A percentile compares a stretch with the other conserved stretches of the same genome.
Evolutionary conservation across 169 alveolate genomes (phyloP).

Genomic region (Eimeria tenella): DNA sequence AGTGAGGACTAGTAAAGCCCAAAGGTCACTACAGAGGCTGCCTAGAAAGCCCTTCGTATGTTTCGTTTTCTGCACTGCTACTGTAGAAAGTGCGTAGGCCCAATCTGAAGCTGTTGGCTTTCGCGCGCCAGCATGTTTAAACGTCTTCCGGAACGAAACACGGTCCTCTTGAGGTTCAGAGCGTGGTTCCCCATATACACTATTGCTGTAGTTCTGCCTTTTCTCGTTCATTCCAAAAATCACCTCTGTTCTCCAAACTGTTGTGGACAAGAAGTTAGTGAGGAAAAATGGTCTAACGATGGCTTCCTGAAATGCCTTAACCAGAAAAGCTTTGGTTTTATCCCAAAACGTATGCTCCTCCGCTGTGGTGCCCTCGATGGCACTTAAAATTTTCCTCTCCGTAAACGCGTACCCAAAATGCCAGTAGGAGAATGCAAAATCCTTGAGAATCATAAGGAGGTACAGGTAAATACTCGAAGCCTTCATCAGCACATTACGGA

Average conservation of each 20-base stretch:
- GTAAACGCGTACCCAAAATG: slow-evolving; percentile 69
- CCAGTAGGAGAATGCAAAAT: slow-evolving; percentile 65
- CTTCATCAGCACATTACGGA: slow-evolving; percentile 75
- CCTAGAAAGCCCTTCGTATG: slow-evolving; percentile 40
- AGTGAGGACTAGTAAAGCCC: slow-evolving; percentile 39
- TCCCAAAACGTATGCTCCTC: slow-evolving; percentile 38
- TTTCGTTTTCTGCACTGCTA: slow-evolving; percentile 28
- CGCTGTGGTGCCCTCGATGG: slow-evolving; percentile 35
- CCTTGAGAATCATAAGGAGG: slow-evolving; percentile 76
- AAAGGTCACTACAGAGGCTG: slow-evolving; percentile 47
- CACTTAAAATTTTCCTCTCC: slow-evolving; percentile 23
- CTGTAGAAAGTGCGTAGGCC: slow-evolving; percentile 55
- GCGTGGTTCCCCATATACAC: slow-evolving; percentile 41
- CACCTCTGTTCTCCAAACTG: slow-evolving; percentile 71
- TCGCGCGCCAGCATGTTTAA: slow-evolving; percentile 18
- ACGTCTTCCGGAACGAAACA: slow-evolving; percentile 22
- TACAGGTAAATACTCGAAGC: slow-evolving; percentile 68
- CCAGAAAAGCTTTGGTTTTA: neutral
- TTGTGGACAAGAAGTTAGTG: slow-evolving; percentile 42
- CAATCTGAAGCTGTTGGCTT: slow-evolving; percentile 65
- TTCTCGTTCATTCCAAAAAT: slow-evolving; percentile 75
- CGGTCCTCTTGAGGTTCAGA: neutral
- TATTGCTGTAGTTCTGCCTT: slow-evolving; percentile 28
- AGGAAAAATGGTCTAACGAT: slow-evolving; percentile 70
- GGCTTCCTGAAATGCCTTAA: slow-evolving; percentile 27